Conservation (phyloP, 1,284 basidiomycete genomes). For the Cutaneotrichosporon dermatis region DNA sequence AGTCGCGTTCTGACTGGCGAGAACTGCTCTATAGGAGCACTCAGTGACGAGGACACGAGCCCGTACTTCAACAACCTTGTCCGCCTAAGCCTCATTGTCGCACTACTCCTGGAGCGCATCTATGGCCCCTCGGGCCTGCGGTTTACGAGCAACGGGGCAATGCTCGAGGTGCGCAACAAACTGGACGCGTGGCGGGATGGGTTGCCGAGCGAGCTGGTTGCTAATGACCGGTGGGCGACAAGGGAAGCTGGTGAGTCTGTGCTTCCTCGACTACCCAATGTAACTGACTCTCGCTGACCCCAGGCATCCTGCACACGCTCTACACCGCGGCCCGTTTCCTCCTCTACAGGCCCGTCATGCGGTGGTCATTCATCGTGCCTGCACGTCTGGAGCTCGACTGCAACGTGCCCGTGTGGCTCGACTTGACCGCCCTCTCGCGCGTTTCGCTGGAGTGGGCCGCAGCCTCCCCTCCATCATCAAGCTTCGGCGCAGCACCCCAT, state of each 20-base stretch:
- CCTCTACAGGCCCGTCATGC: constrained; percentile 31
- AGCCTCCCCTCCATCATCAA: constrained; percentile 14
- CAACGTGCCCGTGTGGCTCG: constrained; percentile 24
- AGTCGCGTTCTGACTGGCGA: too few species aligned
- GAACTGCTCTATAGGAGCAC: too few species aligned
- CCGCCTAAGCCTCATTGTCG: constrained; percentile 14
- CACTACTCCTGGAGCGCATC: constrained; percentile 13
- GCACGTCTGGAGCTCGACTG: constrained; percentile 17
- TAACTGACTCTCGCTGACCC: not conserved
- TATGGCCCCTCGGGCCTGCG: constrained; percentile 25
- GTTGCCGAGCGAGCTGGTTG: constrained; percentile 12
- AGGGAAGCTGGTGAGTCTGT: constrained; percentile 7
- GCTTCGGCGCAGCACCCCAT: too few species aligned
- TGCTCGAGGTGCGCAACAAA: constrained; percentile 16
- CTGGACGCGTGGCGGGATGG: constrained; percentile 19
- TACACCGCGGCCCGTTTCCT: constrained; percentile 23
- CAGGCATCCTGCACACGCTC: constrained; percentile 25
- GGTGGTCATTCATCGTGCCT: constrained; percentile 32
- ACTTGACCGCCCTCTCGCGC: constrained; percentile 16
- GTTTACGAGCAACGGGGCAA: constrained; percentile 10
- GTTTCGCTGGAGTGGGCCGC: constrained; percentile 25
- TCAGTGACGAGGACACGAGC: too few species aligned
- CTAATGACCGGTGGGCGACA: constrained; percentile 14
- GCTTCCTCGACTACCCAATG: too few species aligned
- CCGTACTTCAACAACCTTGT: constrained; percentile 11